Conservation (phyloP, 1,139 yeast genomes). For the Keqinozyma sinolaborantium region DNA sequence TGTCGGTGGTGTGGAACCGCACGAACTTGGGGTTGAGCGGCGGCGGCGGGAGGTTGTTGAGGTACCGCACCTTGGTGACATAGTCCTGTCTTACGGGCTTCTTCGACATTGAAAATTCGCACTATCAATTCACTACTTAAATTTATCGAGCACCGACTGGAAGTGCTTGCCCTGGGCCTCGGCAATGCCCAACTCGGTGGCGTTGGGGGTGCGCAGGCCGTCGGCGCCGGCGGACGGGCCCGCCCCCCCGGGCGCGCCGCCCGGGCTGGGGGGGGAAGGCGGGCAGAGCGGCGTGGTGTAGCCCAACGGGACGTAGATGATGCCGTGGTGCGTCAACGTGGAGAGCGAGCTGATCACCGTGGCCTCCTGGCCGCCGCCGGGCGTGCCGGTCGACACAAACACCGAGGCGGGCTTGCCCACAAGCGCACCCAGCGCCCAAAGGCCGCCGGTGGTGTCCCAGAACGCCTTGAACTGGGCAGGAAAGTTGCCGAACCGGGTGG, state of each 20-base stretch:
- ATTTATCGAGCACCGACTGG: conserved; percentile 18
- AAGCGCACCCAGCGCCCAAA: conserved; percentile 32
- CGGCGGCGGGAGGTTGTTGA: conserved; percentile 90
- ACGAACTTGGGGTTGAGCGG: conserved; percentile 86
- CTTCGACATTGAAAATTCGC: conserved; percentile 19
- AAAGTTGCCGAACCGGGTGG: conserved; percentile 34
- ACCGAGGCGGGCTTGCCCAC: conserved; percentile 35
- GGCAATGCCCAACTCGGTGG: conserved; percentile 29
- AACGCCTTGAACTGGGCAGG: conserved; percentile 36
- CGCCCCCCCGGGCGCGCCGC: conserved; percentile 39
- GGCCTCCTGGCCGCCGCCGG: conserved; percentile 38
- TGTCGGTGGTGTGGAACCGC: conserved; percentile 45
- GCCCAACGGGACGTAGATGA: conserved; percentile 33
- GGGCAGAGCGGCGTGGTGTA: conserved; percentile 23
- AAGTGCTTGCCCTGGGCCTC: conserved; percentile 28
- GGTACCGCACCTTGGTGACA: conserved; percentile 81
- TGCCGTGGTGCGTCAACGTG: conserved; percentile 33
- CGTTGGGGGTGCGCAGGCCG: conserved; percentile 30
- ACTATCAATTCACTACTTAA: neutral
- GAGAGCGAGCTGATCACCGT: conserved; percentile 30
- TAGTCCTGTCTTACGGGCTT: conserved; percentile 73
- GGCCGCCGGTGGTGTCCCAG: conserved; percentile 35
- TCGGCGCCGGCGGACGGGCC: conserved; percentile 34
- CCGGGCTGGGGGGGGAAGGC: conserved; percentile 27
- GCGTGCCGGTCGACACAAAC: conserved; percentile 32